phyloP scores from a whole-genome alignment of 805 yeast species.

The Ogataea sp. region DNA sequence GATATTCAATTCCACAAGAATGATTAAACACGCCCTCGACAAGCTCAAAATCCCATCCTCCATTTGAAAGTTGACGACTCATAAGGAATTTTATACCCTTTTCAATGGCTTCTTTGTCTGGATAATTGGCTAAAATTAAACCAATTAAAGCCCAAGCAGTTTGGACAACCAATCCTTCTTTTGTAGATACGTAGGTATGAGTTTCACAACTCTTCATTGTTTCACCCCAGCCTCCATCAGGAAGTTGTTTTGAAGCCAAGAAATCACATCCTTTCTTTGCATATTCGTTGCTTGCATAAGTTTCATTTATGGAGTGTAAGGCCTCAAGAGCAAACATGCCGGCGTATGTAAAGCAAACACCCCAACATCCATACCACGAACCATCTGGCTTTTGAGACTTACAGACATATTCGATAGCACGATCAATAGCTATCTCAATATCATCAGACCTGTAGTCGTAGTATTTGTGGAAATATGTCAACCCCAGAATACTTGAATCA shows the following conservation, averaged over 20 bases:
- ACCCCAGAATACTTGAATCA: conserved; percentile 87
- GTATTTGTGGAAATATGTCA: conserved; percentile 65
- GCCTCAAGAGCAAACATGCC: conserved; percentile 98
- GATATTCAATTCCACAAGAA: conserved; percentile 86
- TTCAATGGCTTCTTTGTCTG: conserved; percentile 52
- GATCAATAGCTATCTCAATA: conserved; percentile 58
- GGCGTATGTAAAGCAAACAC: conserved; percentile 91
- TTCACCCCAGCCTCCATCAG: conserved; percentile 98
- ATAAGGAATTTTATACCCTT: conserved; percentile 58
- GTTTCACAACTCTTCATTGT: conserved; percentile 86
- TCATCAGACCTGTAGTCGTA: conserved; percentile 60
- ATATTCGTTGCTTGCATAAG: conserved; percentile 49
- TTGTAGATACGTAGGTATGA: conserved; percentile 55
- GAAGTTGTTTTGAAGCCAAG: conserved; percentile 61
- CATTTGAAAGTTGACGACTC: conserved; percentile 58
- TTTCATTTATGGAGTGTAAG: conserved; percentile 56
- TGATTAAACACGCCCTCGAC: conserved; percentile 97
- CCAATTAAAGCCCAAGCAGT: conserved; percentile 92
- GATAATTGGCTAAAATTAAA: conserved; percentile 72
- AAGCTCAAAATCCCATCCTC: conserved; percentile 80
- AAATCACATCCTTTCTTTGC: conserved; percentile 83
- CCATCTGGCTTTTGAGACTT: conserved; percentile 72
- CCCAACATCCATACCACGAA: conserved; percentile 99
- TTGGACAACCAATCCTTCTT: conserved; percentile 67
- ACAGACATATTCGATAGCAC: conserved; percentile 68